Evolutionary conservation across 495 filamentous ascomycete species (phyloP), one percentile per base, ranked within the genome.

Genomic region (Saxispiralis lemnorum): DNA sequence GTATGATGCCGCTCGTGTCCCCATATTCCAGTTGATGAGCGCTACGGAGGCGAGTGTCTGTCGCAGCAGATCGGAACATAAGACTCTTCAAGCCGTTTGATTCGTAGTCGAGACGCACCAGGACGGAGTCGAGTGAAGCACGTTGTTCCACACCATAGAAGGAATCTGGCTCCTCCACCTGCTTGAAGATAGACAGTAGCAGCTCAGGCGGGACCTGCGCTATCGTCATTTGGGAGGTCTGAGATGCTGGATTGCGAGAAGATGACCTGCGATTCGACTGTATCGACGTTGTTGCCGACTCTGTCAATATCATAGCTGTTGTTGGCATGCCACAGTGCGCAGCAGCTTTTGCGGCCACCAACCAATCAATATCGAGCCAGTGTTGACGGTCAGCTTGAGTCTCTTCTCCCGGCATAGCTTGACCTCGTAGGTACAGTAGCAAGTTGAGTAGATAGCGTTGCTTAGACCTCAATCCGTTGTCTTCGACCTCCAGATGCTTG

Each of bases 71-170:
- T 33, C 86, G 79, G 51, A 94, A 93, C 13, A 88, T 73, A 32
- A 97, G 71, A 43, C 81, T 88, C 54, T 93, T 94, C 49, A 77
- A 68, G 0, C 87, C 87, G 48, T 89, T 77, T 35, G 75, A 71
- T 62, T 97, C 92, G 54, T 93, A 88, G 51, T 94, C 86, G n/a
- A 95, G 69, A 20, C 78, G 75, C 19, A 80, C 73, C 50, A 93
- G 68, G 7, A 95, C 78, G 0, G 79, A 79, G 13, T 69, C 65
- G 33, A 97, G 62, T 37, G 74, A 81, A 10, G 83, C 71, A 17
- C 69, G 71, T 57, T 92, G 81, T 38, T 79, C 71, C 16, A 96
- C 76, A n/a, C 89, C 89, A 53, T 97, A 96, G 57, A 87, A 96
- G 14, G 87, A 75, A 56, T 97, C 89, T 12, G 86, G 87, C 56